Evolutionary conservation across 108 stramenopile species (phyloP), one percentile per base, ranked within the genome.

Genomic region (Fragilariopsis cylindrus): DNA sequence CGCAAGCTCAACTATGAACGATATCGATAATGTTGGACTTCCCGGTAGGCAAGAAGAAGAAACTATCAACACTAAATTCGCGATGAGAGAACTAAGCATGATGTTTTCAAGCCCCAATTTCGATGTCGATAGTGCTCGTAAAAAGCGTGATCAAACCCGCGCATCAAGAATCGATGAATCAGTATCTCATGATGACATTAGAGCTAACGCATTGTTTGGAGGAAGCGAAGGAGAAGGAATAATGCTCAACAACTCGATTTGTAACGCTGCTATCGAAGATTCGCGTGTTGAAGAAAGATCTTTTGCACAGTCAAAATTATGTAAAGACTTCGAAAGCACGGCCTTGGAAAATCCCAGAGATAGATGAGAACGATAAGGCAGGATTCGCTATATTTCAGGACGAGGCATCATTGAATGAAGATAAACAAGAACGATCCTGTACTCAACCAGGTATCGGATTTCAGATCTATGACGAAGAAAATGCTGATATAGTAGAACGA

Each of bases 51-150:
- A 65, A n/a, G 82, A 80, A 54, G 90, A 93, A 74, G 90, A 90
- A 69, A 94, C 93, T 2, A 89, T 94, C 47, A 94, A 94, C 65
- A 92, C 93, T 3, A 88, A 89, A 70, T 80, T 92, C 43, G 93
- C 93, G 15, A 83, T 87, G 78, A 83, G 77, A 39, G 93, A 94
- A 69, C 67, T 94, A 16, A 90, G 89, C 54, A 91, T 94, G 89
- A 94, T 94, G 93, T 94, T 94, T 70, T 89, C 87, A 13, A 91
- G 90, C 79, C 93, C 93, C 7, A 85, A 81, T 9, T 57, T 74
- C 40, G 76, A 78, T 9, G 64, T 76, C 16, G 70, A 82, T 56
- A 63, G 43, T 15, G 69, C 79, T 39, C 75, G 76, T 48, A 72
- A 66, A 74, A 60, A 42, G 53, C 60, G 48, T 43, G 68, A 56